phyloP scores from a whole-genome alignment of 441 rosid species.

The Populus hybrid region DNA sequence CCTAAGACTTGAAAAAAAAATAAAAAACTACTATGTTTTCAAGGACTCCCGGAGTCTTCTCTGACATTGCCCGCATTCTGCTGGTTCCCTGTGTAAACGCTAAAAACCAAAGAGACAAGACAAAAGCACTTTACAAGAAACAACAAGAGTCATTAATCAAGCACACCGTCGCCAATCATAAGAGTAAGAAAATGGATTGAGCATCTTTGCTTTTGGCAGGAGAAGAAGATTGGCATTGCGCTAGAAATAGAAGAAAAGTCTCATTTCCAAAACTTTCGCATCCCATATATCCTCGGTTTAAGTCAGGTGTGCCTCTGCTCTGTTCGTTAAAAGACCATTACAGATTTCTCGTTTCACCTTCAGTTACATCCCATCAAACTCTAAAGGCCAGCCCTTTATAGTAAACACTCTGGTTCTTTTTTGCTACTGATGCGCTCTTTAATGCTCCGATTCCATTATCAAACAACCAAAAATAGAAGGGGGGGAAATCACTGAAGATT shows the following conservation, averaged over 20 bases:
- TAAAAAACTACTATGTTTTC: no score
- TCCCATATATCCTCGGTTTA: not conserved
- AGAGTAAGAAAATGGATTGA: conserved; percentile 15
- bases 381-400: not conserved
- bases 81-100: conserved; percentile 1
- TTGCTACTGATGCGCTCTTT: not conserved
- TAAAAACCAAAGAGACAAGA: conserved; percentile 15
- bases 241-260: not conserved
- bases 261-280: not conserved
- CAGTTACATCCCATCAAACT: not conserved
- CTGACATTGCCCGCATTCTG: not conserved
- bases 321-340: not conserved
- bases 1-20: no score
- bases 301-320: conserved; percentile 1
- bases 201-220: not conserved
- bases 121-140: conserved; percentile 6
- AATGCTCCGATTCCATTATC: not conserved
- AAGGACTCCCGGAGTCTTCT: not conserved
- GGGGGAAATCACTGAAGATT: not conserved
- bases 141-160: not conserved
- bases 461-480: not conserved
- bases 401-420: not conserved
- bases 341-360: conserved; percentile 1
- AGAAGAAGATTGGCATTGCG: conserved; percentile 7
- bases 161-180: conserved; percentile 22